Evolutionary conservation across 2,329 filamentous ascomycete species (phyloP).

Genomic region (Penicillium sumatraense): DNA sequence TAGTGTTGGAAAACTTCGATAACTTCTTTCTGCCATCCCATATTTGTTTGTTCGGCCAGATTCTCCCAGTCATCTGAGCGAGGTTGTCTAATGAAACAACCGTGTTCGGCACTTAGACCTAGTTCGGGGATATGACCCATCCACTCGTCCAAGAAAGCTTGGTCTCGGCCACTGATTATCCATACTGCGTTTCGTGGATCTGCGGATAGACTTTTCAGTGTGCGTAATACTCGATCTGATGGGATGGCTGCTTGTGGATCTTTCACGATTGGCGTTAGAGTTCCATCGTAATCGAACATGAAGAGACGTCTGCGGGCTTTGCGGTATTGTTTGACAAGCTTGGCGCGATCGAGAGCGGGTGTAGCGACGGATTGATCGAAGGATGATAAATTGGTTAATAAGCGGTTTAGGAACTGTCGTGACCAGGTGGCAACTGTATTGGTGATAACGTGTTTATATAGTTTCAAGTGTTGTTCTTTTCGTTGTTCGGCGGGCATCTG

Average conservation of each 20-base stretch:
- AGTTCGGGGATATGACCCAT: constrained; percentile 88
- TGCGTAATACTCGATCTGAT: constrained; percentile 78
- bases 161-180: constrained; percentile 96
- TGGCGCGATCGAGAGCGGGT: constrained; percentile 76
- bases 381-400: constrained; percentile 79
- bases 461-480: constrained; percentile 69
- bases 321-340: constrained; percentile 75
- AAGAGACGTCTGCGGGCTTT: constrained; percentile 79
- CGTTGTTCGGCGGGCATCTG: constrained; percentile 73
- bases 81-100: constrained; percentile 89
- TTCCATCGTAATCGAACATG: constrained; percentile 99
- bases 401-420: constrained; percentile 74
- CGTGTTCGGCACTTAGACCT: constrained; percentile 96
- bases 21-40: constrained; percentile 90
- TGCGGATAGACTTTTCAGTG: constrained; percentile 75
- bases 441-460: constrained; percentile 82
- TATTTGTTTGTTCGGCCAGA: constrained; percentile 81
- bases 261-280: constrained; percentile 90
- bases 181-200: constrained; percentile 89
- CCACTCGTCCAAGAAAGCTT: constrained; percentile 86
- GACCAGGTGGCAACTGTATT: constrained; percentile 90
- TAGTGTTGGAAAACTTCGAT: constrained; percentile 84
- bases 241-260: constrained; percentile 89
- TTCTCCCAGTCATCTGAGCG: constrained; percentile 82
- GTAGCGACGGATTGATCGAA: constrained; percentile 77